Evolutionary conservation across 495 filamentous ascomycete species (phyloP), one percentile per base, ranked within the genome.

Genomic region (Aspergillus panamensis): DNA sequence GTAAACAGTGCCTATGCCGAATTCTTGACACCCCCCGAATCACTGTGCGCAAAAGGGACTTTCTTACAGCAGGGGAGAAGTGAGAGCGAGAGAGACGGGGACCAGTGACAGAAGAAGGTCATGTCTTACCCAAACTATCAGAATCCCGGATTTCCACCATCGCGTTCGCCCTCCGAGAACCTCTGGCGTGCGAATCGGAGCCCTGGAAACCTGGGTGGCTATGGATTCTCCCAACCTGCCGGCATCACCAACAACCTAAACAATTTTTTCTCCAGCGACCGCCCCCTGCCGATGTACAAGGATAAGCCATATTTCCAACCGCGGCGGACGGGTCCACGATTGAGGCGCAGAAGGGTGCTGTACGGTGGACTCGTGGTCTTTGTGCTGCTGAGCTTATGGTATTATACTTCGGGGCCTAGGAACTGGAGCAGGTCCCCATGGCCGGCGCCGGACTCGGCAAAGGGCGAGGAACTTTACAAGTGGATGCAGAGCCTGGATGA

Each of bases 231-330:
- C 4, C 62, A 69, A 32, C 42, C 66, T 16, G 57, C 75, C 7
- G 68, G 71, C 19, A 73, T 72, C 53, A 56, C 68, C n/a, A 73
- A 64, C 54, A 80, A 77, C 59, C 61, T 84, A 45, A 73, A 75
- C 44, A 75, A 74, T 13, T 77, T 84, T 42, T 84, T 87, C 59
- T 76, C 77, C 21, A 69, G 73, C 29, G 76, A 81, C 44, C 83
- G 80, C 51, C 79, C 85, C 32, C 76, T 99, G 21, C 94, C 94
- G 39, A 88, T 97, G 86, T 99, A 99, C 73, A 99, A 99, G 78
- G 94, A 99, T 73, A 99, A 99, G 67, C 94, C 94, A 21, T 95
- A 91, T 68, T 80, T 78, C 42, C 63, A 69, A 31, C 75, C 77
- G 8, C 70, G 73, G 51, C 74, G 77, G 37, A 77, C 74, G 8